These are phyloP conservation scores for Physcomitrium patens DNA, from an alignment of 225 moss, liverwort and hornwort species.

Conservation along the genomic window DNA sequence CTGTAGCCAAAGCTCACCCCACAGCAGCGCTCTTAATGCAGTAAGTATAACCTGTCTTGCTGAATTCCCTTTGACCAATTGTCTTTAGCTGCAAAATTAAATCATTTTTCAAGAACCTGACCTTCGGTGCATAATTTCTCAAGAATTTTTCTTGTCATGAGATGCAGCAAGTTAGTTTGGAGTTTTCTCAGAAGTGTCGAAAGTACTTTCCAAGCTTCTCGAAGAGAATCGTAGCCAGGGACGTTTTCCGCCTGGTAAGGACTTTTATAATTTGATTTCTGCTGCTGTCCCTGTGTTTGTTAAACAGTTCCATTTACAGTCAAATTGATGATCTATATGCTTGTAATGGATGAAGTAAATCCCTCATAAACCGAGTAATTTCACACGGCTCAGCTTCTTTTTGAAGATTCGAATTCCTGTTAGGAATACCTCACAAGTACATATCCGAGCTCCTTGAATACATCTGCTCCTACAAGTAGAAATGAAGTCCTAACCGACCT, in stretches of 20 bases:
- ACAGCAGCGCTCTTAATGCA: not conserved
- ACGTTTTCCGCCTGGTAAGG: conserved; percentile 26
- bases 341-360: not conserved
- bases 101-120: too few species aligned
- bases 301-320: not conserved
- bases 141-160: not conserved
- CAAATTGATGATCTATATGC: not conserved
- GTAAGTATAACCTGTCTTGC: conserved; percentile 5
- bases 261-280: not conserved
- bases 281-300: too few species aligned
- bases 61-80: not conserved
- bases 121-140: not conserved
- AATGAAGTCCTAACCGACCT: too few species aligned
- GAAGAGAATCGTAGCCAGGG: conserved; percentile 20
- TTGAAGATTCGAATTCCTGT: not conserved
- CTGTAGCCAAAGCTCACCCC: conserved; percentile 1
- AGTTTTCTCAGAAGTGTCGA: not conserved
- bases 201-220: conserved; percentile 34
- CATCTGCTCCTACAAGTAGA: not conserved
- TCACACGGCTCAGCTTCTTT: too few species aligned
- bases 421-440: not conserved
- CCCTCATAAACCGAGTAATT: not conserved
- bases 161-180: conserved; percentile 18
- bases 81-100: too few species aligned
- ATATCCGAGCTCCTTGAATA: not conserved